Base-by-base conservation (phyloP, 2,329 filamentous ascomycete species). In the Dichotomopilus funicola region DNA sequence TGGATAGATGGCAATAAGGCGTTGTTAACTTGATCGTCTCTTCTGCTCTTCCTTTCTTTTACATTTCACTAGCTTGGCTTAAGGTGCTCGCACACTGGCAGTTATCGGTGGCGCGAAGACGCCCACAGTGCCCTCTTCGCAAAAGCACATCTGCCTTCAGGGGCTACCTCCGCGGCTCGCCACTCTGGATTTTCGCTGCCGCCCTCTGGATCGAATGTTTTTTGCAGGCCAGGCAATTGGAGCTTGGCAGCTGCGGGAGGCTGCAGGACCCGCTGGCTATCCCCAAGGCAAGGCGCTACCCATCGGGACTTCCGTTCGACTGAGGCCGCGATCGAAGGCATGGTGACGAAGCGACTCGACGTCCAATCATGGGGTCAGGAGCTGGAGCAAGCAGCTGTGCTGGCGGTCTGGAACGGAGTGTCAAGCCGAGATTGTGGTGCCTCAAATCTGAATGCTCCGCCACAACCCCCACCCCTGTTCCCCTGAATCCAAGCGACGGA, bases 401-500 rank as follows among this genome's bases (percentile, higher is more conserved):
- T 53, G 54, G 31, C 57, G 54, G 59, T 27, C 55, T 56, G 55
- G 35, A 27, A 43, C 55, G 49, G 59, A 27, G 51, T 54, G 55
- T 42, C 51, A 54, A 54, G 44, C 53, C 50, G 53, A 64, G 52
- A 64, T 65, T 64, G 49, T 46, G 49, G 48, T 60, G 59, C 62
- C 49, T 62, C 57, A 60, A 57, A 51, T 49, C 36, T 5, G 40
- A 35, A 11, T 52, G 57, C 63, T 64, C 59, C 63, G 61, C 63
- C 61, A 64, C 61, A 34, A n/a, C 33, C 27, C 9, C 6, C 27
- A 40, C 55, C 58, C 58, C 37, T 43, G 50, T 42, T 13, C 54
- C 57, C 60, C 53, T 61, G 60, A 58, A 54, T 51, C 19, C 52
- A 44, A 57, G 41, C 56, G 37, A 13, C 49, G 47, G 44, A 61